These are phyloP conservation scores for Posidonia australis DNA, from an alignment of 106 monocot genomes.

Conservation along the genomic window DNA sequence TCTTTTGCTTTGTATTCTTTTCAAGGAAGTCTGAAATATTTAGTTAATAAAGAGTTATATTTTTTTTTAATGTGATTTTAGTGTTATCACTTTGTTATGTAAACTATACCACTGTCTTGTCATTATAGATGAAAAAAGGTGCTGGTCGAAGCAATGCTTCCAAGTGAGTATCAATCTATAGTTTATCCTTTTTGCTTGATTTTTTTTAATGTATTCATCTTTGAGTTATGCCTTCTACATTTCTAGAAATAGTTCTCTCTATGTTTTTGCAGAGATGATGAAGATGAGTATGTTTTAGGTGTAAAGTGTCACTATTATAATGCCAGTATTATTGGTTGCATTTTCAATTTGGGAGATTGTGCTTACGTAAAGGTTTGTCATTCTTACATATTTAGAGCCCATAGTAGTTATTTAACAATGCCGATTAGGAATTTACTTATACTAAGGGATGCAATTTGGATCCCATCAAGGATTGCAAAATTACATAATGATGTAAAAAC, in stretches of 20 bases:
- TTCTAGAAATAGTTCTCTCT: not conserved
- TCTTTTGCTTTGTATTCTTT: not conserved
- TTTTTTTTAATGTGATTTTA: not conserved
- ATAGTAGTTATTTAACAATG: not conserved
- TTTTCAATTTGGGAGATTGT: conserved; percentile 15
- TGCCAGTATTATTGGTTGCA: conserved; percentile 8
- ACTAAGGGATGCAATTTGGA: not conserved
- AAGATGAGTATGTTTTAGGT: conserved; percentile 5
- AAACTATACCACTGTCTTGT: not conserved
- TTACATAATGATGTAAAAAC: too few relatives aligned
- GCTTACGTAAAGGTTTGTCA: conserved; percentile 11
- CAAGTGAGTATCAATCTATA: not conserved
- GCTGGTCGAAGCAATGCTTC: not conserved
- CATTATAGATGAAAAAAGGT: not conserved
- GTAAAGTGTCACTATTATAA: conserved; percentile 9
- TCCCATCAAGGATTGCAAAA: too few relatives aligned
- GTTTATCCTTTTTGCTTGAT: not conserved
- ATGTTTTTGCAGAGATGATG: not conserved
- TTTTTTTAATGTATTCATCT: not conserved
- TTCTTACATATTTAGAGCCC: not conserved
- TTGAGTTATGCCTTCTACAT: not conserved
- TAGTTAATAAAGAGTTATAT: not conserved
- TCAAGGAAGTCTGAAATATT: not conserved
- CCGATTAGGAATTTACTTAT: not conserved
- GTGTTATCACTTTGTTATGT: not conserved